Percentiles rank a stretch among this genome's conserved stretches.
These are phyloP conservation scores for Salix koriyanagi DNA, from an alignment of 345 rosid genomes.

Conservation along the genomic window DNA sequence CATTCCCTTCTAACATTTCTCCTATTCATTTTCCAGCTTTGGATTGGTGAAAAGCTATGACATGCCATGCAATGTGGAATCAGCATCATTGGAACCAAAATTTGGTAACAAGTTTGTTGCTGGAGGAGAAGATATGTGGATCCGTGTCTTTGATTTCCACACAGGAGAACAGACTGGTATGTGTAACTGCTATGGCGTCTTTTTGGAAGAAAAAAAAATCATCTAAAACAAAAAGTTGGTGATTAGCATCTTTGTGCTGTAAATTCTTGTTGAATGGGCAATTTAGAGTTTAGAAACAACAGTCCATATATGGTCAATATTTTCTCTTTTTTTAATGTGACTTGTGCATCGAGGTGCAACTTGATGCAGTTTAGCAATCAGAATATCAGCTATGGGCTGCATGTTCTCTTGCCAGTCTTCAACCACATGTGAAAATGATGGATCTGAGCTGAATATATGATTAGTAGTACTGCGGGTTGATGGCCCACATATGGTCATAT, in stretches of 20 bases:
- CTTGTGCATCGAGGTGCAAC: background rate
- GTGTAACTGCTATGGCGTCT: constrained; percentile 2
- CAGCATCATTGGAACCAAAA: constrained; percentile 79
- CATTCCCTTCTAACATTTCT: constrained; percentile 3
- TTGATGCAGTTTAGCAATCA: background rate
- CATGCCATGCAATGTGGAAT: constrained; percentile 81
- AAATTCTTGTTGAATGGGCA: background rate
- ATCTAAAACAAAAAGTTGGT: background rate
- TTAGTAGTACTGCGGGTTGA: background rate
- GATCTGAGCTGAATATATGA: background rate
- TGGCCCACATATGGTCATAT: background rate
- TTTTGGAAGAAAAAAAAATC: background rate
- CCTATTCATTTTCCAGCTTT: constrained; percentile 44
- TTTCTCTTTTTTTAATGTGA: background rate
- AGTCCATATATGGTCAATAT: background rate
- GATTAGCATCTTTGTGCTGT: background rate
- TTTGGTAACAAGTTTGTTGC: constrained; percentile 76
- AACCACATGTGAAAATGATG: background rate
- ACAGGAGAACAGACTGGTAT: constrained; percentile 74
- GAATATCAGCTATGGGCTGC: background rate
- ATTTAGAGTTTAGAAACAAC: background rate
- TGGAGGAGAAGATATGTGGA: constrained; percentile 96
- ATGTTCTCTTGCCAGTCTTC: background rate
- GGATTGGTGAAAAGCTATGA: constrained; percentile 82
- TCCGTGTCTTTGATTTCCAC: constrained; percentile 67